These are phyloP conservation scores for Cercospora nicotianae DNA, from an alignment of 2,329 filamentous ascomycete species.

Conservation along the genomic window DNA sequence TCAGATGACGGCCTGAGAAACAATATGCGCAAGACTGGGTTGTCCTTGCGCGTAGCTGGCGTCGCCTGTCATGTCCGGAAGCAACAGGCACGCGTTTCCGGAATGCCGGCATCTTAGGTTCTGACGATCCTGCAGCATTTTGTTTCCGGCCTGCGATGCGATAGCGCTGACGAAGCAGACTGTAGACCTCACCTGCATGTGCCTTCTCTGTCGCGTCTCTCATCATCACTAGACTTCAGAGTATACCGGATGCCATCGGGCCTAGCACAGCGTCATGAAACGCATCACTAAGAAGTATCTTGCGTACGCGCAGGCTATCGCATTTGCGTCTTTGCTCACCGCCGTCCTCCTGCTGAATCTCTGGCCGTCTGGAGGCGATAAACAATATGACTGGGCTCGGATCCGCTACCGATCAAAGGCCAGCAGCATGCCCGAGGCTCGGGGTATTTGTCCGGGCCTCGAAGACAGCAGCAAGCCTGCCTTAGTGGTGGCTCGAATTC, in stretches of 20 bases:
- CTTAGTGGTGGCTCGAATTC: conserved; percentile 46
- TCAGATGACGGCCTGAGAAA: background rate
- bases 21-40: background rate
- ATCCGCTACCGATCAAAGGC: conserved; percentile 46
- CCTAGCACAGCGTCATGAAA: conserved; percentile 10
- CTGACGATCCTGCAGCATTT: background rate
- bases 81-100: background rate
- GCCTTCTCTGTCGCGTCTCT: background rate
- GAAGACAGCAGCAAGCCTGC: conserved; percentile 44
- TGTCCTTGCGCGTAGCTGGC: background rate
- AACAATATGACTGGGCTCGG: conserved; percentile 46
- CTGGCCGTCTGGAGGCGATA: conserved; percentile 3
- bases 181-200: conserved; percentile 5
- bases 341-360: conserved; percentile 19
- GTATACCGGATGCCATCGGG: background rate
- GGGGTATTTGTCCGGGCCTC: conserved; percentile 48
- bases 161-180: background rate
- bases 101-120: background rate
- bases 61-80: background rate
- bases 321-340: conserved; percentile 17
- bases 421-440: conserved; percentile 36
- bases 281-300: conserved; percentile 21
- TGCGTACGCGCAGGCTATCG: conserved; percentile 12
- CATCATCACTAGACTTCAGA: background rate
- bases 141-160: background rate